phyloP scores from a whole-genome alignment of 257 asterid genomes.

The Solanum dulcamara region DNA sequence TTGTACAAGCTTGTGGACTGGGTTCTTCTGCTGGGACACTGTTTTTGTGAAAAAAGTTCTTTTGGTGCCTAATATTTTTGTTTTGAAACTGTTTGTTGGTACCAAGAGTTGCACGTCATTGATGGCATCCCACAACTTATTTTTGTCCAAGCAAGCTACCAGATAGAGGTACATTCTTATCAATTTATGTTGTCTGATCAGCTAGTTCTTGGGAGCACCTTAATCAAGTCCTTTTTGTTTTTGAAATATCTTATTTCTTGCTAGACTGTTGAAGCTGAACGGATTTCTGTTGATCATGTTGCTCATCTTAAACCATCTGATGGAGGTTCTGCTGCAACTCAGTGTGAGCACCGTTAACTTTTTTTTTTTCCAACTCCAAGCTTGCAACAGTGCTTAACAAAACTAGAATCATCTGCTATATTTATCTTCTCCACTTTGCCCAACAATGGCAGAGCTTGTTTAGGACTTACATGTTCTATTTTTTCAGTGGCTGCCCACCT shows the following conservation, averaged over 20 bases:
- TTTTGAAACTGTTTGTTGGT: constrained; percentile 15
- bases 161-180: constrained; percentile 61
- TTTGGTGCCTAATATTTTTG: neutral
- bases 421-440: neutral
- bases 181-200: neutral
- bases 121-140: constrained; percentile 94
- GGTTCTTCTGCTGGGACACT: neutral
- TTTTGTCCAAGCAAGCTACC: constrained; percentile 82
- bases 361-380: neutral
- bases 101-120: constrained; percentile 77
- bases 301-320: constrained; percentile 97
- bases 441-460: neutral
- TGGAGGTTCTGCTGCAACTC: constrained; percentile 99
- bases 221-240: neutral
- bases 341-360: constrained; percentile 36
- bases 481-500: constrained; percentile 92
- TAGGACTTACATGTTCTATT: neutral
- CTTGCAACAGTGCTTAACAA: neutral
- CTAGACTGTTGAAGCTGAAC: constrained; percentile 98
- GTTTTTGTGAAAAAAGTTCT: neutral
- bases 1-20: neutral
- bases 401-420: neutral
- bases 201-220: neutral
- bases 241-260: neutral
- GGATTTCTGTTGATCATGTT: constrained; percentile 95